A percentile compares a stretch with the other conserved stretches of the same genome.
Conservation (phyloP, 2,329 filamentous ascomycete genomes). For the Diaporthe humulicola region DNA sequence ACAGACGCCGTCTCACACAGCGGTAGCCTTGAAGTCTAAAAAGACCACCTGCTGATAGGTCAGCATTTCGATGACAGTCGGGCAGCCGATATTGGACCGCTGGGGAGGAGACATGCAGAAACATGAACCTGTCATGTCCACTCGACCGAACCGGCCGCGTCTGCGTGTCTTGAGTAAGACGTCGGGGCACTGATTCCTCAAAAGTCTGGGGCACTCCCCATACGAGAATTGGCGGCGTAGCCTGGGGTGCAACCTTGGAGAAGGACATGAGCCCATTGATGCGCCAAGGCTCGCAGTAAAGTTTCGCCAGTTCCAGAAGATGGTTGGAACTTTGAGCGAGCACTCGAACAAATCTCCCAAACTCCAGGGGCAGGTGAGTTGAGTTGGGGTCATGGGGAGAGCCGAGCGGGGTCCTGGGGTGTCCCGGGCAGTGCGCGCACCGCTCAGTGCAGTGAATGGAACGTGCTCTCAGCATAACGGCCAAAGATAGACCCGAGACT, state of each 20-base stretch:
- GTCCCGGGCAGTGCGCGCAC: slow-evolving; percentile 5
- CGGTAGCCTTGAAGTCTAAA: slow-evolving; percentile 30
- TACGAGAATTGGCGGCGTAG: neutral
- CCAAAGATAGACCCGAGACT: slow-evolving; percentile 22
- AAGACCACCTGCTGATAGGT: slow-evolving; percentile 30
- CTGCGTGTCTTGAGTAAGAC: slow-evolving; percentile 13
- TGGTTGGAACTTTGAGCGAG: neutral
- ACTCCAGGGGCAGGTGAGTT: slow-evolving; percentile 2
- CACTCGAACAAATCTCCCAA: slow-evolving; percentile 3
- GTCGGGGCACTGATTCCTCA: neutral
- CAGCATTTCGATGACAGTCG: slow-evolving; percentile 10
- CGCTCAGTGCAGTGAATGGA: no score
- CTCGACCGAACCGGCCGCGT: slow-evolving; percentile 6
- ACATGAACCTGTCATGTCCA: slow-evolving; percentile 12
- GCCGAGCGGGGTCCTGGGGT: slow-evolving; percentile 17
- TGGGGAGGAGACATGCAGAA: slow-evolving; percentile 5
- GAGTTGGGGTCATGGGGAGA: slow-evolving; percentile 1
- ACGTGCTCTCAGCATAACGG: slow-evolving; percentile 4
- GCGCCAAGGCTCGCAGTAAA: slow-evolving; percentile 27
- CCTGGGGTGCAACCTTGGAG: slow-evolving; percentile 1
- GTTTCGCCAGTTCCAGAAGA: slow-evolving; percentile 24
- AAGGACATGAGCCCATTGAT: neutral
- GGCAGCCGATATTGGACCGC: slow-evolving; percentile 20
- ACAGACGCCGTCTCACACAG: slow-evolving; percentile 37
- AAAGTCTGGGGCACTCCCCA: neutral